Evolutionary conservation across 805 yeast genomes (phyloP).

Genomic region (Kodamaea nitidulidarum): DNA sequence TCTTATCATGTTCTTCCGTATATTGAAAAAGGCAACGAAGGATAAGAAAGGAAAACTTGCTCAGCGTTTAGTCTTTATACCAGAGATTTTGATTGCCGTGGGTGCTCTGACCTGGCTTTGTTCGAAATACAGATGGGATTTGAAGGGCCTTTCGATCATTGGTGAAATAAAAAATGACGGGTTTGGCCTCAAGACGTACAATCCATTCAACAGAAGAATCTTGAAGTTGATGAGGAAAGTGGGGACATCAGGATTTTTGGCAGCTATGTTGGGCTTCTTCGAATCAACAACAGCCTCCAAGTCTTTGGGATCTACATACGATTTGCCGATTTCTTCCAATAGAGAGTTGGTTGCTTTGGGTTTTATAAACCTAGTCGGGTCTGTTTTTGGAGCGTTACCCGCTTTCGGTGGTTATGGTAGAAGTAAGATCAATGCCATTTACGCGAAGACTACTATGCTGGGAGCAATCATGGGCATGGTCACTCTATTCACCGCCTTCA

Average conservation of each 20-base stretch:
- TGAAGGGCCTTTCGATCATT: constrained; percentile 57
- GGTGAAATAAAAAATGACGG: constrained; percentile 56
- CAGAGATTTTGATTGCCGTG: constrained; percentile 82
- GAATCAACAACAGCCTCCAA: constrained; percentile 93
- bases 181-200: constrained; percentile 38
- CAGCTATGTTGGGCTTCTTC: constrained; percentile 85
- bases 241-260: constrained; percentile 63
- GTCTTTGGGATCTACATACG: constrained; percentile 70
- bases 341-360: constrained; percentile 92
- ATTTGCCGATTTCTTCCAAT: constrained; percentile 73
- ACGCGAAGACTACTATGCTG: constrained; percentile 80
- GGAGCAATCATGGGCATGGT: constrained; percentile 78
- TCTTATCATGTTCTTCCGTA: constrained; percentile 38
- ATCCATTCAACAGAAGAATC: constrained; percentile 53
- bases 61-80: constrained; percentile 57
- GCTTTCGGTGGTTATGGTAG: constrained; percentile 96
- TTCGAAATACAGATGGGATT: constrained; percentile 43
- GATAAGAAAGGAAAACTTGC: constrained; percentile 12
- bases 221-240: constrained; percentile 52
- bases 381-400: constrained; percentile 72
- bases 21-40: constrained; percentile 33
- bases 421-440: constrained; percentile 79
- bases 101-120: constrained; percentile 55
- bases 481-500: constrained; percentile 62
- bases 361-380: constrained; percentile 58